Evolutionary conservation across 208 protist genomes (phyloP), one percentile per base, ranked within the genome.

Genomic region (Novymonas esmeraldas): DNA sequence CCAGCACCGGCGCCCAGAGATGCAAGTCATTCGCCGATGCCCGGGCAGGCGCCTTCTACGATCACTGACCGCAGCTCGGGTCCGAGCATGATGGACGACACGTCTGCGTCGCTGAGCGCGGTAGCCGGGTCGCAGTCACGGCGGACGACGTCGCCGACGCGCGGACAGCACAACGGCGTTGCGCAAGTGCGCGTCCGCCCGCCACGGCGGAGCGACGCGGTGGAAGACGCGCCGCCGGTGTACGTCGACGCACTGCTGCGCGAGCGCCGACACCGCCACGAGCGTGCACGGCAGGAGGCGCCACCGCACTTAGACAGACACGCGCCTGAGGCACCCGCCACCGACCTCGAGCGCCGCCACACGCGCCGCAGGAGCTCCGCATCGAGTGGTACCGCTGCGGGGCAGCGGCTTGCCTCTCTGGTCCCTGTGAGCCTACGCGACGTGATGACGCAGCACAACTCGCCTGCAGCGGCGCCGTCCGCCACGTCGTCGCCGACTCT

Each of bases 201-300:
- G 14, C 20, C 34, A n/a, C 13, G 20, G n/a, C n/a, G n/a, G n/a
- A n/a, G n/a, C n/a, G n/a, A n/a, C n/a, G 13, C 29, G 22, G 28
- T 48, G 41, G 51, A 7, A 0, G 69, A 63, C 5, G 69, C 55
- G 61, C 45, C 61, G 22, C 61, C 52, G 38, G 60, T 75, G 29
- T 69, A 75, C 55, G 69, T 75, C 7, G 69, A 75, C 34, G 61
- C 69, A 22, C 61, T 75, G 11, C 42, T 69, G 46, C 34, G 38
- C 11, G 69, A 68, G 46, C 69, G 61, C 28, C 69, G 58, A 18
- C 69, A 64, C 20, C 69, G 10, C 38, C 69, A 75, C 61, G 42
- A 64, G 14, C 42, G 36, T 6, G 24, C 61, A 11, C 61, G 61
- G 2, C 42, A 56, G 29, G 59, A 62, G 46, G 57, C 45, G 2